Base-by-base conservation (phyloP, 129 eudicot species). In the Flaveria trinervia region DNA sequence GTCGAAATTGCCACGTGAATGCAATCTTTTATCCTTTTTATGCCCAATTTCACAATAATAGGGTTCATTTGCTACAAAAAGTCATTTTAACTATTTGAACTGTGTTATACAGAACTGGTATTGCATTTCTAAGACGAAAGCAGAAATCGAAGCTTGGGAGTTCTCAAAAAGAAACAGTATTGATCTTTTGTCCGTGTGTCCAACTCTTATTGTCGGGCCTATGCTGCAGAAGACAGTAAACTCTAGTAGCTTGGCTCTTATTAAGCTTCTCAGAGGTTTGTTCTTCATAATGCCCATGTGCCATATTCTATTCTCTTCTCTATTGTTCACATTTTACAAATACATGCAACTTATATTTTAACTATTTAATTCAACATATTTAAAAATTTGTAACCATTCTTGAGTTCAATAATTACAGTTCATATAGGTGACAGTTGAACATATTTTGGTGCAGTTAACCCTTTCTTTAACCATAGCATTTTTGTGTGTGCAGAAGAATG, bases 261-360 rank as follows among this genome's bases (percentile, higher is more conserved):
- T 88, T 50, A 88, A 88, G 85, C 89, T 88, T 74, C 83, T 93
- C 65, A 90, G 76, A 93, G 98, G 98, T 88, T 60, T 16, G 72
- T 26, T 66, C 55, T 11, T 13, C 75, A 71, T 78, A 16, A 52
- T 62, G 2, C 51, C 54, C 66, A 77, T 67, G 2, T 67, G 28
- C 46, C 39, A 41, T 67, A 41, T 30, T 23, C 8, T 74, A 43
- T 59, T 74, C 13, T 61, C 59, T 7, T 16, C 1, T 55, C 41
- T 36, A 33, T 7, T 33, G 48, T 65, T 15, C 43, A 62, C 20
- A 26, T 62, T 62, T 62, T 33, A 62, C 68, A 28, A 14, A 6
- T 28, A 12, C 0, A 62, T 30, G 44, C 9, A 51, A 11, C 15
- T 57, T 15, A 16, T 56, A 1, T 7, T 65, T 65, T 39, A 41